Evolutionary conservation across 2,329 filamentous ascomycete genomes (phyloP).

Genomic region (Verticillium alfalfae): DNA sequence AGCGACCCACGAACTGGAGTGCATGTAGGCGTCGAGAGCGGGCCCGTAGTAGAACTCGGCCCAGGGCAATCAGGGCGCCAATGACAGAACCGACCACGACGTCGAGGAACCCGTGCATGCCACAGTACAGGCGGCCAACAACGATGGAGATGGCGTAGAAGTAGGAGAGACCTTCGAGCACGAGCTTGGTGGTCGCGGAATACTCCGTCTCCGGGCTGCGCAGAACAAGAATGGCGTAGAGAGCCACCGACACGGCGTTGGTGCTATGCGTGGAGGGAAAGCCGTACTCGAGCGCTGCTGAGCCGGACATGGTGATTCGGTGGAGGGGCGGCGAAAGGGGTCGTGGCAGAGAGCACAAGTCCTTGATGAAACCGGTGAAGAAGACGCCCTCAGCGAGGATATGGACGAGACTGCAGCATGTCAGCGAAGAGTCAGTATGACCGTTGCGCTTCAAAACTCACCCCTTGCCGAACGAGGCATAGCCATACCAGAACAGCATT

Average conservation of each 20-base stretch:
- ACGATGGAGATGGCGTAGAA: conserved; percentile 87
- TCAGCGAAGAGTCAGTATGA: neutral
- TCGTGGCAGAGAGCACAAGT: conserved; percentile 85
- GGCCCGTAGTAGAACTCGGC: conserved; percentile 57
- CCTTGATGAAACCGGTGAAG: conserved; percentile 89
- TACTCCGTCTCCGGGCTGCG: conserved; percentile 59
- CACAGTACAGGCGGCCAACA: conserved; percentile 88
- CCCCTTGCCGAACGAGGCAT: conserved; percentile 80
- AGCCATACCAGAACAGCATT: conserved; percentile 94
- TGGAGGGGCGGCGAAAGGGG: conserved; percentile 88
- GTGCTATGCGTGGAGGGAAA: conserved; percentile 97
- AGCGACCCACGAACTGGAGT: conserved; percentile 57
- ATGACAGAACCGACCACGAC: conserved; percentile 75
- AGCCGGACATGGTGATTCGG: conserved; percentile 96
- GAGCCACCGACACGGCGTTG: conserved; percentile 89
- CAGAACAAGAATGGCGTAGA: conserved; percentile 73
- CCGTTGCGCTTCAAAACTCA: conserved; percentile 39
- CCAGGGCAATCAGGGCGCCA: conserved; percentile 58
- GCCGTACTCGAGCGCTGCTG: conserved; percentile 90
- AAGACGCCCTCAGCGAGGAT: conserved; percentile 76
- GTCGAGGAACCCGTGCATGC: conserved; percentile 97
- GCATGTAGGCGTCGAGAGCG: conserved; percentile 65
- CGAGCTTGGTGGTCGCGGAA: conserved; percentile 49
- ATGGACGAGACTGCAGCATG: conserved; percentile 56
- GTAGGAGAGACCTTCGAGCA: conserved; percentile 66